Percentiles rank a stretch among this genome's conserved stretches.
These are phyloP conservation scores for Novakomyces olei DNA, from an alignment of 805 yeast species.

Conservation along the genomic window DNA sequence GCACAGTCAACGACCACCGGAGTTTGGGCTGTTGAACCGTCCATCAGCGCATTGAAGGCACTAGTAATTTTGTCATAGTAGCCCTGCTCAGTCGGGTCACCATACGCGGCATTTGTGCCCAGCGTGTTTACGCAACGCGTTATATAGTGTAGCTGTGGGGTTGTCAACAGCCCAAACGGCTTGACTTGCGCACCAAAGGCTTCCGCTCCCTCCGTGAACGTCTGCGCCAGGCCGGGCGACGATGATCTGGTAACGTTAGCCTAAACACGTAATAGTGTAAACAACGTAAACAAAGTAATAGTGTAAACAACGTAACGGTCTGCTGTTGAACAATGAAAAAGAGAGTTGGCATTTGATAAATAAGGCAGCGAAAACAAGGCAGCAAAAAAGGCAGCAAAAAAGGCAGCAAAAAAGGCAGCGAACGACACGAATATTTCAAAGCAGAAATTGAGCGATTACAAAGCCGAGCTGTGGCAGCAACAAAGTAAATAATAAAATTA, in stretches of 20 bases:
- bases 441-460: no score
- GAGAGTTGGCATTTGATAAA: no score
- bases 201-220: slow-evolving; percentile 42
- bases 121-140: slow-evolving; percentile 51
- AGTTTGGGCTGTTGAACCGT: slow-evolving; percentile 12
- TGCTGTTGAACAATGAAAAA: no score
- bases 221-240: slow-evolving; percentile 28
- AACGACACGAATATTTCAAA: no score
- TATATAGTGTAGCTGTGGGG: slow-evolving; percentile 84
- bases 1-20: slow-evolving; percentile 65
- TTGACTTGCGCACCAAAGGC: slow-evolving; percentile 24
- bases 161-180: slow-evolving; percentile 56
- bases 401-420: no score
- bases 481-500: no score
- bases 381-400: no score
- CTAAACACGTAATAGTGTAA: neutral
- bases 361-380: no score
- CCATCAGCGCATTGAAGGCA: slow-evolving; percentile 27
- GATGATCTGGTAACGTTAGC: no score
- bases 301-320: neutral
- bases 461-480: no score
- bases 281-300: neutral
- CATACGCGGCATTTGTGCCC: slow-evolving; percentile 23
- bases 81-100: slow-evolving; percentile 40
- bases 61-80: slow-evolving; percentile 42